These are phyloP conservation scores for Holtermanniella nyarrowii DNA, from an alignment of 768 basidiomycete genomes.

Conservation along the genomic window DNA sequence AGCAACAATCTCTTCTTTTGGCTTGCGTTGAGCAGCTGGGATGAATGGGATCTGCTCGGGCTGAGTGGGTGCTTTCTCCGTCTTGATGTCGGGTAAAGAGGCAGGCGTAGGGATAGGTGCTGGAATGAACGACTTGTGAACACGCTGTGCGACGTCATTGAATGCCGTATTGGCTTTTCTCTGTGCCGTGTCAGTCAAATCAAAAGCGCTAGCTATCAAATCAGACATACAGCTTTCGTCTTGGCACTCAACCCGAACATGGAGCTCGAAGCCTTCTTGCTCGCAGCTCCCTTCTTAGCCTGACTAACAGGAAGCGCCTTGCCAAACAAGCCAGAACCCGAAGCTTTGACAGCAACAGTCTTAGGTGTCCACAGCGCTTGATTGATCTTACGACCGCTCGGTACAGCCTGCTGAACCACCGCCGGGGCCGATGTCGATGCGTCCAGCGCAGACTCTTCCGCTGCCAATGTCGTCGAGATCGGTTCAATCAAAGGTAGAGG, in stretches of 20 bases:
- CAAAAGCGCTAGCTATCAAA: no score
- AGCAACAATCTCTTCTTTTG: constrained; percentile 14
- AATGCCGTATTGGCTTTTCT: background rate
- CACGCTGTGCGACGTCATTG: background rate
- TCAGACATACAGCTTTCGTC: no score
- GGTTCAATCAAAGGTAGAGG: no score
- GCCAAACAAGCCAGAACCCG: constrained; percentile 27
- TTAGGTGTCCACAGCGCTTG: constrained; percentile 10
- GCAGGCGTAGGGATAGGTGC: background rate
- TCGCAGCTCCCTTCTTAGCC: background rate
- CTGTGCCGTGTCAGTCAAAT: background rate
- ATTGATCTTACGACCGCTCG: constrained; percentile 21
- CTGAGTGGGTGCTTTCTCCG: constrained; percentile 6
- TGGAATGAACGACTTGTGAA: background rate
- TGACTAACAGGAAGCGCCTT: no score
- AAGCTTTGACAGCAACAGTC: constrained; percentile 14
- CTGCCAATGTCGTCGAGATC: constrained; percentile 39
- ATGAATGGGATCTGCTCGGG: constrained; percentile 68
- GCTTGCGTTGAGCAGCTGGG: constrained; percentile 53
- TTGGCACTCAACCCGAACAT: constrained; percentile 6
- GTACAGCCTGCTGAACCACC: constrained; percentile 2
- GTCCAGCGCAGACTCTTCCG: background rate
- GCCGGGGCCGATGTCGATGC: background rate
- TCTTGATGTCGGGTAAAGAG: background rate
- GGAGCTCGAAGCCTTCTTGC: constrained; percentile 1